Evolutionary conservation across 2,329 filamentous ascomycete species (phyloP).

Genomic region (Dothistroma pini): DNA sequence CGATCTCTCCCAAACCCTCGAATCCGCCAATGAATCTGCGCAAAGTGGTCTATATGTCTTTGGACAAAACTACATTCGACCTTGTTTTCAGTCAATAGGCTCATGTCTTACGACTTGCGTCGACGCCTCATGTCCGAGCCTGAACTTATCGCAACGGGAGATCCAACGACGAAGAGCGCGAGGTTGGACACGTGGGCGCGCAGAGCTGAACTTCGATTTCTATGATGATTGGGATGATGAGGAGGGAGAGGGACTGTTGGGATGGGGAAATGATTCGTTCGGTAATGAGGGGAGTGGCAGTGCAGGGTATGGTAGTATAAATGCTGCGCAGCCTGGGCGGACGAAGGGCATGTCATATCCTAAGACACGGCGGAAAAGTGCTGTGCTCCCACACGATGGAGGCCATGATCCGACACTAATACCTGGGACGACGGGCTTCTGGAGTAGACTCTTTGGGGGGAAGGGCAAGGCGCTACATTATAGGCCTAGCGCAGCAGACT

Average conservation of each 20-base stretch:
- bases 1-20: constrained; percentile 84
- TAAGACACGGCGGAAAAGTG: constrained; percentile 53
- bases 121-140: constrained; percentile 46
- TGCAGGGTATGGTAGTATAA: constrained; percentile 35
- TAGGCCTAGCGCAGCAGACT: constrained; percentile 82
- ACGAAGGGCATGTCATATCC: constrained; percentile 83
- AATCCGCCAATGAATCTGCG: constrained; percentile 86
- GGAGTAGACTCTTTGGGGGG: constrained; percentile 81
- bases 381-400: constrained; percentile 48
- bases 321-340: constrained; percentile 58
- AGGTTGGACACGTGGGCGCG: constrained; percentile 56
- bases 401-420: constrained; percentile 78
- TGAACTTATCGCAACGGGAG: constrained; percentile 36
- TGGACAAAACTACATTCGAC: constrained; percentile 76
- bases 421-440: constrained; percentile 73
- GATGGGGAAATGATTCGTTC: constrained; percentile 73
- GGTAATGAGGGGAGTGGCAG: constrained; percentile 62
- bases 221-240: constrained; percentile 93
- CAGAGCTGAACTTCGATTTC: constrained; percentile 90
- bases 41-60: constrained; percentile 88
- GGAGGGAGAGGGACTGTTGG: constrained; percentile 60
- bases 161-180: constrained; percentile 66
- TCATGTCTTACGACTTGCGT: constrained; percentile 66
- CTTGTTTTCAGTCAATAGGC: constrained; percentile 68
- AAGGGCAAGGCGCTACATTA: constrained; percentile 70